Base-by-base conservation (phyloP, 2,329 filamentous ascomycete genomes). In the Thermochaetoides dissita region DNA sequence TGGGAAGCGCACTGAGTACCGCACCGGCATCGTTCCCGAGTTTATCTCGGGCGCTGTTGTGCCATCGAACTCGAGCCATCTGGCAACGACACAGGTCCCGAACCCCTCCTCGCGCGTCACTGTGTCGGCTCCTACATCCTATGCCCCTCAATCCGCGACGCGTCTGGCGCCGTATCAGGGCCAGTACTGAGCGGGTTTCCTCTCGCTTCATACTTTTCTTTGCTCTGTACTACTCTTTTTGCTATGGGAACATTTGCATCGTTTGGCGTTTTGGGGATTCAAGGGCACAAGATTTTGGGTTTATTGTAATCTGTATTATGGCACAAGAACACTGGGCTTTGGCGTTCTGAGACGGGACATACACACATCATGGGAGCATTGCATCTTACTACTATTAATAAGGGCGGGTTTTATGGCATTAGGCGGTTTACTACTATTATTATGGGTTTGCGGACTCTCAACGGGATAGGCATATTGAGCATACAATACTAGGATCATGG, bases 1-100 rank as follows among this genome's bases (percentile, higher is more conserved):
- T 5, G 81, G 83, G 7, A 78, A 82, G 55, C 68, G 76, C 30
- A 69, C 77, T 45, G 76, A 81, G 35, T 67, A 83, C 44, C 76
- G 79, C 33, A 74, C 79, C 0, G 83, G 83, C 8, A 72, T 84
- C 12, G 73, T 88, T 5, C 83, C 83, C 11, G 76, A 80, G 51
- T 80, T 74, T 40, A 39, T 5, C 17, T 24, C 17, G 3, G 17
- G 17, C 17, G 17, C 17, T 24, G 17, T 24, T 24, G 17, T 24
- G 17, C 17, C 5, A 5, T 24, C 17, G 17, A 24, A 24, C 17
- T 24, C 17, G 17, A 24, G 17, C 5, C 17, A 24, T 24, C 17
- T 24, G 17, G 17, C 17, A 24, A 24, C 17, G 17, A 24, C 17
- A 24, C 17, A 24, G 17, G 17, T 5, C 17, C 3, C 17, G 17